These are phyloP conservation scores for Dorcoceras hygrometricum DNA, from an alignment of 257 asterid genomes.

Conservation along the genomic window DNA sequence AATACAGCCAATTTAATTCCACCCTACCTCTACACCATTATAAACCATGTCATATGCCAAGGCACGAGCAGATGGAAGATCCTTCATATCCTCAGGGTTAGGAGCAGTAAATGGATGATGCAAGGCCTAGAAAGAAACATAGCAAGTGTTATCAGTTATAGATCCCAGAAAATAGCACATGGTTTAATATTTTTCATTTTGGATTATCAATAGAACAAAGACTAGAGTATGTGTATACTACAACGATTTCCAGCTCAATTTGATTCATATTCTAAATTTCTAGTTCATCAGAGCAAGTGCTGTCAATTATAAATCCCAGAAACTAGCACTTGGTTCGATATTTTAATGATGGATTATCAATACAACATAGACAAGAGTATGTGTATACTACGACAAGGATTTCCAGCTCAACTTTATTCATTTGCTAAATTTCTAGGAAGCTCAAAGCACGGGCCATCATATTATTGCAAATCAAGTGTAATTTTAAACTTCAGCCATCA, in stretches of 20 bases:
- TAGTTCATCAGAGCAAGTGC: background rate
- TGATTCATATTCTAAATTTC: background rate
- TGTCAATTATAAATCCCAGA: constrained; percentile 1
- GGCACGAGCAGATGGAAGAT: constrained; percentile 91
- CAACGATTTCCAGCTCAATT: background rate
- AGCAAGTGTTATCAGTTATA: constrained; percentile 3
- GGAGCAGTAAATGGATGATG: constrained; percentile 99
- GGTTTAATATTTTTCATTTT: too few relatives aligned
- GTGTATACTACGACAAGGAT: background rate
- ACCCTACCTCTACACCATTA: constrained; percentile 89
- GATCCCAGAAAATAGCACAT: constrained; percentile 4
- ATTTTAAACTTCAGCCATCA: background rate
- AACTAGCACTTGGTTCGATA: background rate
- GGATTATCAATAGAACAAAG: background rate
- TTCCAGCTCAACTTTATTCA: background rate
- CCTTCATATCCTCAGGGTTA: constrained; percentile 81
- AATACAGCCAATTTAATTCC: constrained; percentile 7
- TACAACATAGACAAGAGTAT: background rate
- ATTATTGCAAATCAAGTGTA: background rate
- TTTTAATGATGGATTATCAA: background rate
- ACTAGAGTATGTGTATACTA: background rate
- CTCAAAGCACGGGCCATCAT: background rate
- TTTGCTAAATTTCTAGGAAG: background rate
- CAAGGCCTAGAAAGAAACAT: constrained; percentile 59
- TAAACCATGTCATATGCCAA: constrained; percentile 98